Conservation (phyloP, 371 early-diverging fungal genomes). For the Mucor velutinosus region DNA sequence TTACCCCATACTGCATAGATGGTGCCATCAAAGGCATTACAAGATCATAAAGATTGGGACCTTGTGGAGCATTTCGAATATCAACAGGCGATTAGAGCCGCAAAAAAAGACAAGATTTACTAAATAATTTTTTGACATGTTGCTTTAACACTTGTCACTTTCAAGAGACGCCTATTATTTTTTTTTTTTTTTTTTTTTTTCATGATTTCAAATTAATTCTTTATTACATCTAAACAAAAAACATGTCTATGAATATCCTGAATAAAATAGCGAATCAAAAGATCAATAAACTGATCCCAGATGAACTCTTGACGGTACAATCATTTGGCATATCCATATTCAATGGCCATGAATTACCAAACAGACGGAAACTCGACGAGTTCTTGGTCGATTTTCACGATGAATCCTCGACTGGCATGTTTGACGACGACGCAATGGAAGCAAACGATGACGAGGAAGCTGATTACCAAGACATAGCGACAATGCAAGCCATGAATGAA, state of each 20-base stretch:
- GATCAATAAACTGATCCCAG: neutral
- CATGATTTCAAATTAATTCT: too few species aligned
- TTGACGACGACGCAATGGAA: neutral
- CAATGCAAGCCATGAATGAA: neutral
- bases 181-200: neutral
- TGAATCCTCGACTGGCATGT: neutral
- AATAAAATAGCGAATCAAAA: neutral
- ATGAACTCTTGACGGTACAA: neutral
- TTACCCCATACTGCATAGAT: neutral
- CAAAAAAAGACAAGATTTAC: conserved; percentile 1
- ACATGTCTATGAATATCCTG: neutral
- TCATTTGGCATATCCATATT: neutral
- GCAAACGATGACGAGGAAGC: neutral
- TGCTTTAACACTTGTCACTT: neutral
- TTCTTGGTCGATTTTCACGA: neutral
- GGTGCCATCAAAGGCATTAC: conserved; percentile 15
- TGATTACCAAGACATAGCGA: neutral
- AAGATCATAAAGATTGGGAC: conserved; percentile 26
- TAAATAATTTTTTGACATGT: neutral
- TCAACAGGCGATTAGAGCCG: neutral
- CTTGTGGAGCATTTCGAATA: conserved; percentile 23
- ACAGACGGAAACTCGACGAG: neutral
- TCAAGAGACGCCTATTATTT: neutral
- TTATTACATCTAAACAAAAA: neutral
- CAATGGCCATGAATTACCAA: neutral